These are phyloP conservation scores for Dionaea muscipula DNA, from an alignment of 179 eudicot genomes.

Conservation along the genomic window DNA sequence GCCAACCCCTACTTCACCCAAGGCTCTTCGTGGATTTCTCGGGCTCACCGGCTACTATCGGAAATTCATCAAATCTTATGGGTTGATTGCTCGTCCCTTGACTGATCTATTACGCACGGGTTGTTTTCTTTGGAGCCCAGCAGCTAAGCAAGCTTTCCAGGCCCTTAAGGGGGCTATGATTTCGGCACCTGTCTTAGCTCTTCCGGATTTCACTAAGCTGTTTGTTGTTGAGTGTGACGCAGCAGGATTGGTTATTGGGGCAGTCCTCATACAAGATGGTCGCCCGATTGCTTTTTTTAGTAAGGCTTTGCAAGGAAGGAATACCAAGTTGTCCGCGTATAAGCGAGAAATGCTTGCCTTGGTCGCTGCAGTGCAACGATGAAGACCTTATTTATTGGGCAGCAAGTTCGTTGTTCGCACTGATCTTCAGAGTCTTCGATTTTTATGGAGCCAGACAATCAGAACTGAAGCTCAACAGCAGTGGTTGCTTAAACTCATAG, in stretches of 20 bases:
- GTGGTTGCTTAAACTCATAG: conserved; percentile 3
- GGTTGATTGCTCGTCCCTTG: background rate
- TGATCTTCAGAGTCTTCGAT: background rate
- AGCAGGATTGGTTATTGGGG: background rate
- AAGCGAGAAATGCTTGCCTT: background rate
- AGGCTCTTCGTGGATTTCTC: background rate
- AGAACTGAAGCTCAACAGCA: conserved; percentile 9
- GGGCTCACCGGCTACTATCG: too few relatives aligned
- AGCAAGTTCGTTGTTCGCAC: background rate
- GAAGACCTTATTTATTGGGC: conserved; percentile 3
- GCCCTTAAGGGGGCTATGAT: conserved; percentile 1
- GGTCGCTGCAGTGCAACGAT: background rate
- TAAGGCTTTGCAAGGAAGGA: background rate
- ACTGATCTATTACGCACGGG: background rate
- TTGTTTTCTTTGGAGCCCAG: background rate
- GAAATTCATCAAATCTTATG: background rate
- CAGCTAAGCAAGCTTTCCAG: background rate
- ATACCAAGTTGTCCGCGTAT: background rate
- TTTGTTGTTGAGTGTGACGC: conserved; percentile 7
- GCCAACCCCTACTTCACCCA: background rate
- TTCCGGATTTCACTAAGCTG: background rate
- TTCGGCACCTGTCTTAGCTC: background rate
- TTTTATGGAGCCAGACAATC: background rate
- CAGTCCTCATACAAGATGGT: conserved; percentile 1
- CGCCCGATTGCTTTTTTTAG: background rate